phyloP scores from a whole-genome alignment of 1,284 basidiomycete genomes.

The Ceratobasidium sp. region DNA sequence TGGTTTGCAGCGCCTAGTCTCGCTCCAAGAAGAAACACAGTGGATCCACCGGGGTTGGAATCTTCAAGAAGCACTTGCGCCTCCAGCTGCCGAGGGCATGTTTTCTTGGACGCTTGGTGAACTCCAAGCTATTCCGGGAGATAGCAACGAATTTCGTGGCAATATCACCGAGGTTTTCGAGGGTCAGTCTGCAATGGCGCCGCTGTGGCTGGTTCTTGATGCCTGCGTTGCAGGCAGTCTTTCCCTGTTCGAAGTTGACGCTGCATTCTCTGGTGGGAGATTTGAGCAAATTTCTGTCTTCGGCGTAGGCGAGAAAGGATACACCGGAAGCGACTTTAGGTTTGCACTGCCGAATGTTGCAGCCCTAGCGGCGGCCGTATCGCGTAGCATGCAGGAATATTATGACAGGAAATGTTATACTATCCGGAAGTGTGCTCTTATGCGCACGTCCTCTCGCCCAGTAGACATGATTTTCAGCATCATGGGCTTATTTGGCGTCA shows the following conservation, averaged over 20 bases:
- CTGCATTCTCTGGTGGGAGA: background rate
- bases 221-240: background rate
- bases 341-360: constrained; percentile 4
- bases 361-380: background rate
- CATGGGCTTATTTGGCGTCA: constrained; percentile 25
- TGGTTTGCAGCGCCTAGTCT: background rate
- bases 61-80: constrained; percentile 16
- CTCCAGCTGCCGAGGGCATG: background rate
- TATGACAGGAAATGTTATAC: background rate
- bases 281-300: background rate
- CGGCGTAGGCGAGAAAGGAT: background rate
- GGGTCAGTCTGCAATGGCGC: constrained; percentile 6
- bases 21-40: constrained; percentile 1
- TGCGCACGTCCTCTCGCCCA: constrained; percentile 11
- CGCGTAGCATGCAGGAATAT: background rate
- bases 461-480: constrained; percentile 18
- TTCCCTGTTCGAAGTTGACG: background rate
- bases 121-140: no score
- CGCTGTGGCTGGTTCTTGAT: constrained; percentile 11
- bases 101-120: no score
- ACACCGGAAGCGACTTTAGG: background rate
- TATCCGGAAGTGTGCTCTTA: constrained; percentile 9
- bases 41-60: constrained; percentile 18
- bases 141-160: no score
- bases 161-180: background rate